Percentiles rank a stretch among this genome's conserved stretches.
Evolutionary conservation across 768 basidiomycete species (phyloP).

Genomic region (Pleurotus cornucopiae): DNA sequence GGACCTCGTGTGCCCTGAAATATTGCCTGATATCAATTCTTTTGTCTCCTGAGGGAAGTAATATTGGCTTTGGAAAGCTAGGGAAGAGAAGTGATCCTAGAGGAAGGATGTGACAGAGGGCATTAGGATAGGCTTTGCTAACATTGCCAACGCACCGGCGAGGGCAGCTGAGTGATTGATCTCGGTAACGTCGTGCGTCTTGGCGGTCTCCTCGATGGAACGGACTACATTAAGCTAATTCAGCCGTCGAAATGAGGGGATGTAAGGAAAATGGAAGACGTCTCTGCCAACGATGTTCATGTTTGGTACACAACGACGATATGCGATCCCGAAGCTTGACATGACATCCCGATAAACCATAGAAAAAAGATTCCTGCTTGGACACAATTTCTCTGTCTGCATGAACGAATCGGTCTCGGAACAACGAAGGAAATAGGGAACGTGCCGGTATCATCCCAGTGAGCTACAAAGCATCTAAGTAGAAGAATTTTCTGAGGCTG

Average conservation of each 20-base stretch:
- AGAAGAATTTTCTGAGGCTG: slow-evolving; percentile 71
- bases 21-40: slow-evolving; percentile 28
- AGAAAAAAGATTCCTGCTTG: slow-evolving; percentile 61
- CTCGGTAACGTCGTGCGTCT: slow-evolving; percentile 55
- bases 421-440: slow-evolving; percentile 38
- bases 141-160: slow-evolving; percentile 36
- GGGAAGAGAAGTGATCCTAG: slow-evolving; percentile 49
- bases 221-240: slow-evolving; percentile 82
- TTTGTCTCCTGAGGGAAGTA: slow-evolving; percentile 27
- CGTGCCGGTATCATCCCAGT: slow-evolving; percentile 77
- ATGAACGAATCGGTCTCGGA: slow-evolving; percentile 29
- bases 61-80: slow-evolving; percentile 33
- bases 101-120: slow-evolving; percentile 66
- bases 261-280: slow-evolving; percentile 45
- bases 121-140: slow-evolving; percentile 45
- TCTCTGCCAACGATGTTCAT: slow-evolving; percentile 36
- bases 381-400: slow-evolving; percentile 25
- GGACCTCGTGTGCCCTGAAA: no score
- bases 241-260: slow-evolving; percentile 76
- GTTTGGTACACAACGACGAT: slow-evolving; percentile 57
- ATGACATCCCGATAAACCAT: slow-evolving; percentile 66
- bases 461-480: slow-evolving; percentile 49
- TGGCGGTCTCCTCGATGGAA: slow-evolving; percentile 53
- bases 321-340: slow-evolving; percentile 66
- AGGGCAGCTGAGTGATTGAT: slow-evolving; percentile 49